phyloP scores from a whole-genome alignment of 164 flowering plant genomes.

The Berberis thunbergii region DNA sequence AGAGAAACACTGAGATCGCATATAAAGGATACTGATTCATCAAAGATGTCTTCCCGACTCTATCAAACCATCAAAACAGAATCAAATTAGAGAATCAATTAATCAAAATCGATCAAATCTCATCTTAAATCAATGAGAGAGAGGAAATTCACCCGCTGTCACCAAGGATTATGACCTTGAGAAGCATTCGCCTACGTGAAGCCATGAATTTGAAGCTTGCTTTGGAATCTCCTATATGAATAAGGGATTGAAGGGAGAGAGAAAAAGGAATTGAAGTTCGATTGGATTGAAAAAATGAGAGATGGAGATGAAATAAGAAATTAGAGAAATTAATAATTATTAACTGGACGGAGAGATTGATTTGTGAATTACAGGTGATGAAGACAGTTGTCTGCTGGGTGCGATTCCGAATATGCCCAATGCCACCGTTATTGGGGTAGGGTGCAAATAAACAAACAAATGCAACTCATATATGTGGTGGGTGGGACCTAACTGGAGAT shows the following conservation, averaged over 20 bases:
- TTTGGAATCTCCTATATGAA: not conserved
- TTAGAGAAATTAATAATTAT: too few relatives aligned
- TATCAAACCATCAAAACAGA: constrained; percentile 15
- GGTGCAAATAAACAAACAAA: too few relatives aligned
- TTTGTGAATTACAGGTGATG: not conserved
- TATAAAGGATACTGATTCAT: constrained; percentile 67
- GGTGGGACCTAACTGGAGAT: too few relatives aligned
- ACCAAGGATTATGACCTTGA: constrained; percentile 69
- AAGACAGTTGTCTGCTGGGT: not conserved
- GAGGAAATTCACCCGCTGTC: constrained; percentile 53
- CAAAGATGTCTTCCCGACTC: constrained; percentile 86
- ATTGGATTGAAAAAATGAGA: too few relatives aligned
- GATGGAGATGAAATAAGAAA: too few relatives aligned
- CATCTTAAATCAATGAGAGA: not conserved
- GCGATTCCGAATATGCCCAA: not conserved
- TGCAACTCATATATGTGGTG: too few relatives aligned
- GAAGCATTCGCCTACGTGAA: constrained; percentile 58
- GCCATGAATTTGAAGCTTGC: constrained; percentile 29
- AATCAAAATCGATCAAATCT: not conserved
- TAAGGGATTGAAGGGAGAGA: too few relatives aligned
- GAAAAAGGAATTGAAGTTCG: too few relatives aligned
- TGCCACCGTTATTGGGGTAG: not conserved
- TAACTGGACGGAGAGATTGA: not conserved
- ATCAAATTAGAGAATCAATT: not conserved
- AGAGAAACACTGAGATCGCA: constrained; percentile 5